Base-by-base conservation (phyloP, 1,284 basidiomycete species). In the Phellinidium pouzarii region DNA sequence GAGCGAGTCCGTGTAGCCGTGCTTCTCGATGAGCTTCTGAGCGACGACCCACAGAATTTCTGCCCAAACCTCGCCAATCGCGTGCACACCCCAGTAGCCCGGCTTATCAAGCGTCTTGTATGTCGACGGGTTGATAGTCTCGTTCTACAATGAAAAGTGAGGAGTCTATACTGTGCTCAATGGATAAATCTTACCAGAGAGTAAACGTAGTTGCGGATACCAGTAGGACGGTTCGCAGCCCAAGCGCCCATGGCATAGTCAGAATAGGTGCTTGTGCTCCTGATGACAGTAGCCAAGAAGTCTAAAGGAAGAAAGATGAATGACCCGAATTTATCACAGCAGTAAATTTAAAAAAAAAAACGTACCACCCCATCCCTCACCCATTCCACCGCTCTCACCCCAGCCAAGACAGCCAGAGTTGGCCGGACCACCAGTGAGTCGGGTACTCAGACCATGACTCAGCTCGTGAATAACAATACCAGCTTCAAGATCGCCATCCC, bases 31-130 rank as follows among this genome's bases (percentile, higher is more conserved):
- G 40, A 95, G 70, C 36, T 77, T 71, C 66, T 93, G 80, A 23
- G 79, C 78, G 50, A 93, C 75, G 60, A 92, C 80, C 82, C 91
- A 96, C 55, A 97, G 84, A 55, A 96, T 85, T 73, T 96, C 78
- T 17, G 94, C 94, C 94, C 94, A 97, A 55, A 97, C 94, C 70
- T 94, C 93, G 54, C 93, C 92, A 57, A 94, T 88, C 37, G 90
- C 88, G 66, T 94, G 91, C 55, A 93, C 90, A 50, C 88, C 88
- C 85, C 88, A 94, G 73, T 92, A 94, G 17, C 88, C 88, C 7
- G 89, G 86, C 69, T 88, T 87, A 75, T 97, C 92, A 41, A 98
- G 85, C n/a, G 88, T 94, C 79, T 93, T 88, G 78, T 97, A 98
- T 0, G 85, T 90, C 56, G 87, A 90, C 0, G 93, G 94, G 75